A percentile compares a stretch with the other conserved stretches of the same genome.
phyloP scores from a whole-genome alignment of 2,329 filamentous ascomycete species.

The Aspergillus terreus region DNA sequence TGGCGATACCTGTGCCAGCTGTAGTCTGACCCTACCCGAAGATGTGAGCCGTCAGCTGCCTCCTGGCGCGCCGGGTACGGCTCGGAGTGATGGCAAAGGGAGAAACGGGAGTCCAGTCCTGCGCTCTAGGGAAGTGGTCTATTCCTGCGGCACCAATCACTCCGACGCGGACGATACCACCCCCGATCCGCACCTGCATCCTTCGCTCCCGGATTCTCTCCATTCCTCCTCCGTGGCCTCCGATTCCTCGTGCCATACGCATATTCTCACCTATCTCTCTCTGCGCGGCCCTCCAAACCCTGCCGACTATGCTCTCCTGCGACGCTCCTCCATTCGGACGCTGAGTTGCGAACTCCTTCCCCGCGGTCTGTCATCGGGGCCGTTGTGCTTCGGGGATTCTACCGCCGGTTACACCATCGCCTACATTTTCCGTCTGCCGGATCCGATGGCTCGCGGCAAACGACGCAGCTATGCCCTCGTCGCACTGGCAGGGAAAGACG shows the following conservation, averaged over 20 bases:
- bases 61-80: slow-evolving; percentile 50
- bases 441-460: slow-evolving; percentile 55
- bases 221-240: slow-evolving; percentile 42
- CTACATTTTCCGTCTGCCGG: slow-evolving; percentile 57
- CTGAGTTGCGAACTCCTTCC: slow-evolving; percentile 56
- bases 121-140: slow-evolving; percentile 52
- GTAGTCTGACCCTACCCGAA: slow-evolving; percentile 53
- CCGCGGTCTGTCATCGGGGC: slow-evolving; percentile 53
- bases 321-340: slow-evolving; percentile 56
- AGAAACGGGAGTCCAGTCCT: slow-evolving; percentile 53
- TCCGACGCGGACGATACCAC: slow-evolving; percentile 33
- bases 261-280: slow-evolving; percentile 57
- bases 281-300: slow-evolving; percentile 54
- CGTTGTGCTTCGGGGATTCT: slow-evolving; percentile 56
- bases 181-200: slow-evolving; percentile 32
- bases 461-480: slow-evolving; percentile 56
- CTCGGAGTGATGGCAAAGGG: slow-evolving; percentile 46
- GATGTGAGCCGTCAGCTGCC: slow-evolving; percentile 53
- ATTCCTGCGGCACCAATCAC: slow-evolving; percentile 46
- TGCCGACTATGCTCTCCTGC: slow-evolving; percentile 51
- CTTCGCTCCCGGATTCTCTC: slow-evolving; percentile 37
- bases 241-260: slow-evolving; percentile 49
- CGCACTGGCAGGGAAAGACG: slow-evolving; percentile 54
- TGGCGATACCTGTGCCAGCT: slow-evolving; percentile 55
- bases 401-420: slow-evolving; percentile 57